These are phyloP conservation scores for Aotearoamyces nothofagi DNA, from an alignment of 2,329 filamentous ascomycete genomes.

Conservation along the genomic window DNA sequence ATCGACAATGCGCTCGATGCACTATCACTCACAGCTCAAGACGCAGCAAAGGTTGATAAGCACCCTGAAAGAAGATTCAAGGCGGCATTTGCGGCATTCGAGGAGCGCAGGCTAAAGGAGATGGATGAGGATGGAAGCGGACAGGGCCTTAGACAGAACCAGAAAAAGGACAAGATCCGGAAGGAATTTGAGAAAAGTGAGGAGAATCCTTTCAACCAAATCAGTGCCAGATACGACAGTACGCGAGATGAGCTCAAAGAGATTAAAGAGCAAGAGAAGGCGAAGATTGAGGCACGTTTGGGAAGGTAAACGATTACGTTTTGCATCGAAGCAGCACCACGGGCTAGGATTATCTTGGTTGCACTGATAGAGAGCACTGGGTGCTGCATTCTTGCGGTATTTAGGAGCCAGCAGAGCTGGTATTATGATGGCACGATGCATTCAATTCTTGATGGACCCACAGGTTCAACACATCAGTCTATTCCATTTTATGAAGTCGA, in stretches of 20 bases:
- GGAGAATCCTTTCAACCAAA: constrained; percentile 93
- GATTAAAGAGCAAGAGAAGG: constrained; percentile 49
- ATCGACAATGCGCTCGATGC: constrained; percentile 93
- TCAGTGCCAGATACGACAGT: constrained; percentile 60
- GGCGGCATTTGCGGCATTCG: constrained; percentile 70
- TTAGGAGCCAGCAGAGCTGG: no score
- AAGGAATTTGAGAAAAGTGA: constrained; percentile 93
- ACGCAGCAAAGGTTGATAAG: constrained; percentile 59
- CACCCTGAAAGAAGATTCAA: constrained; percentile 82
- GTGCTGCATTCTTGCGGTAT: no score
- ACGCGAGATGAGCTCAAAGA: constrained; percentile 60
- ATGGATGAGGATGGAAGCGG: constrained; percentile 67
- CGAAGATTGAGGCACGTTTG: constrained; percentile 61
- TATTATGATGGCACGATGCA: no score
- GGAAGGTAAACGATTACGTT: no score
- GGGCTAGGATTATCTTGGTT: no score
- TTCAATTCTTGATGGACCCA: no score
- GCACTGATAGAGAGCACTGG: no score
- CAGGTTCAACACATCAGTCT: no score
- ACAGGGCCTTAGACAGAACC: constrained; percentile 61
- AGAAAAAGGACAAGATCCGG: constrained; percentile 67
- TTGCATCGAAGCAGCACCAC: no score
- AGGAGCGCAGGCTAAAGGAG: constrained; percentile 68
- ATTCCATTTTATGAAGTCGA: no score
- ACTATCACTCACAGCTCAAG: constrained; percentile 47